A percentile compares a stretch with the other conserved stretches of the same genome.
These are phyloP conservation scores for Xerocomus spinulosus DNA, from an alignment of 768 basidiomycete genomes.

Conservation along the genomic window DNA sequence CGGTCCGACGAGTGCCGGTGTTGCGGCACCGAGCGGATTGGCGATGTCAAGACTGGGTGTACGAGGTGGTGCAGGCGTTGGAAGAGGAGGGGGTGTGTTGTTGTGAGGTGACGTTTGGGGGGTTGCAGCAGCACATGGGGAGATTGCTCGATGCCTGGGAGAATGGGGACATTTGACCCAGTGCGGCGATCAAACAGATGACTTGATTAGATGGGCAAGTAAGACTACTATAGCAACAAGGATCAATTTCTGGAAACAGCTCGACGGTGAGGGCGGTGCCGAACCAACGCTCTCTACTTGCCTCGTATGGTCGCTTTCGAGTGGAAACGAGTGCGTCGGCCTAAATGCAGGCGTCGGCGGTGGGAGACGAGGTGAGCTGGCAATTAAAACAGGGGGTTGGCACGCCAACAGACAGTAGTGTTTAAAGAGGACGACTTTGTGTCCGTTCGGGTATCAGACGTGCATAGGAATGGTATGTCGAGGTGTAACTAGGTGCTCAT, in stretches of 20 bases:
- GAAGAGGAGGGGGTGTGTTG: constrained; percentile 8
- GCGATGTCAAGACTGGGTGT: constrained; percentile 28
- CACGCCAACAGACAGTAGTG: not conserved
- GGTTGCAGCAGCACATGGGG: constrained; percentile 23
- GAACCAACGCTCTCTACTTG: not conserved
- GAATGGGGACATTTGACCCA: constrained; percentile 20
- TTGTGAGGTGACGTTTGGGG: constrained; percentile 10
- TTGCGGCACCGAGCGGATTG: constrained; percentile 18
- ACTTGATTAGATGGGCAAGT: not conserved
- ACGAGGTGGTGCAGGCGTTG: constrained; percentile 15
- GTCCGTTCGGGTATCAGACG: not conserved
- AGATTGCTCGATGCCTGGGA: constrained; percentile 30
- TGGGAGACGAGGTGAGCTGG: constrained; percentile 13
- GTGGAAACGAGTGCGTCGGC: constrained; percentile 7
- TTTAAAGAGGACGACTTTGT: constrained; percentile 2
- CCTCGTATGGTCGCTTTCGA: not conserved
- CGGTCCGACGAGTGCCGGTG: constrained; percentile 13
- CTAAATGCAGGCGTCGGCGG: constrained; percentile 3
- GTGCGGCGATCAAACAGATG: not conserved
- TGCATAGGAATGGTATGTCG: not conserved
- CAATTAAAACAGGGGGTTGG: constrained; percentile 5
- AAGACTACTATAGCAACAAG: constrained; percentile 20
- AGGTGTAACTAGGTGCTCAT: constrained; percentile 16
- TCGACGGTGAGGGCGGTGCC: not conserved
- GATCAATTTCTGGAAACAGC: constrained; percentile 9